These are phyloP conservation scores for Paramecium biaurelia DNA, from an alignment of 73 alveolate genomes.

Conservation along the genomic window DNA sequence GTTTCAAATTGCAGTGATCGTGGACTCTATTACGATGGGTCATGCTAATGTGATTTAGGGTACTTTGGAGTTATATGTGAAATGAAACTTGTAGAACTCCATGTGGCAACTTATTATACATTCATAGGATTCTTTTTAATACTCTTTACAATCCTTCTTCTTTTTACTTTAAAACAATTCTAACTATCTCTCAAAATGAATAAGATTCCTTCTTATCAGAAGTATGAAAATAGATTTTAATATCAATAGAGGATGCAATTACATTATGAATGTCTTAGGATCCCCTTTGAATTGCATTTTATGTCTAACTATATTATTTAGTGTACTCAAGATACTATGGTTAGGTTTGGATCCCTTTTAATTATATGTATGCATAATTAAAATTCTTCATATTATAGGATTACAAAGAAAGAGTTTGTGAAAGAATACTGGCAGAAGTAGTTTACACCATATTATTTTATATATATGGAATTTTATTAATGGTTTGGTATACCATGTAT, in stretches of 20 bases:
- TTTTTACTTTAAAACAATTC: neutral
- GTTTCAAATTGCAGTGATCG: neutral
- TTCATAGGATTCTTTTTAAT: neutral
- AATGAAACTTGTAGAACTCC: neutral
- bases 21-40: slow-evolving; percentile 26
- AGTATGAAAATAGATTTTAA: neutral
- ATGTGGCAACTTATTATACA: neutral
- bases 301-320: neutral
- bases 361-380: neutral
- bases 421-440: slow-evolving; percentile 38
- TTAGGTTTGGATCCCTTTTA: slow-evolving; percentile 18
- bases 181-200: neutral
- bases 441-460: neutral
- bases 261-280: neutral
- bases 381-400: neutral
- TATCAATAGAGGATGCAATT: neutral
- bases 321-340: neutral
- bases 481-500: slow-evolving; percentile 52
- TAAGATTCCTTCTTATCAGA: slow-evolving; percentile 11
- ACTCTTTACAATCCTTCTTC: neutral
- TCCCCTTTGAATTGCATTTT: slow-evolving; percentile 21
- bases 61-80: neutral
- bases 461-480: slow-evolving; percentile 31
- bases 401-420: neutral
- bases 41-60: slow-evolving; percentile 36